Percentiles rank a stretch among this genome's conserved stretches.
These are phyloP conservation scores for Linum tenue DNA, from an alignment of 345 rosid genomes.

Conservation along the genomic window DNA sequence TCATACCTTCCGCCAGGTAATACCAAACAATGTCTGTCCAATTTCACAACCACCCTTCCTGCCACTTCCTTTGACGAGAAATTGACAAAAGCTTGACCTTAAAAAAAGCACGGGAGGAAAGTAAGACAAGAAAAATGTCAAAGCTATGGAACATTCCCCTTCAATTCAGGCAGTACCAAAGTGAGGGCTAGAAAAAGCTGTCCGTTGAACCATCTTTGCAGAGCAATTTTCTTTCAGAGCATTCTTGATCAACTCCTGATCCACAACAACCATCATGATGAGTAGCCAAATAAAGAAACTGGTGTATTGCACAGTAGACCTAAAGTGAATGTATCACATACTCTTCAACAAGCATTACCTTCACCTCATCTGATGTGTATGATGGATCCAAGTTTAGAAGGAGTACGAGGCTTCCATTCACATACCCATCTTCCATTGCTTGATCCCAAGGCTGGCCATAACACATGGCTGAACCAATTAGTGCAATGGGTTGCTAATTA, in stretches of 20 bases:
- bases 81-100: conserved; percentile 73
- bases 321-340: not conserved
- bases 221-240: conserved; percentile 54
- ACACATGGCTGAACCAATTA: conserved; percentile 16
- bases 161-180: conserved; percentile 35
- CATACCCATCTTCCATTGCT: conserved; percentile 41
- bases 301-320: not conserved
- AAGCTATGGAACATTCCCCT: not conserved
- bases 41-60: conserved; percentile 34
- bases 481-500: not conserved
- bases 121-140: not conserved
- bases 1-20: conserved; percentile 72
- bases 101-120: conserved; percentile 6
- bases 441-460: conserved; percentile 66
- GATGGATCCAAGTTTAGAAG: conserved; percentile 71
- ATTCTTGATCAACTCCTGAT: conserved; percentile 56
- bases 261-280: not conserved
- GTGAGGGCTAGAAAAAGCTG: conserved; percentile 39
- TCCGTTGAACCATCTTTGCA: conserved; percentile 51
- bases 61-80: conserved; percentile 60
- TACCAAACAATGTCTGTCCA: conserved; percentile 55
- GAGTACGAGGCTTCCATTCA: conserved; percentile 47
- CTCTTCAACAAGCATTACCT: conserved; percentile 36
- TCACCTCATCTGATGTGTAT: conserved; percentile 52
- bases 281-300: not conserved